Evolutionary conservation across 1,284 basidiomycete species (phyloP).

Genomic region (Cryptococcus sp.): DNA sequence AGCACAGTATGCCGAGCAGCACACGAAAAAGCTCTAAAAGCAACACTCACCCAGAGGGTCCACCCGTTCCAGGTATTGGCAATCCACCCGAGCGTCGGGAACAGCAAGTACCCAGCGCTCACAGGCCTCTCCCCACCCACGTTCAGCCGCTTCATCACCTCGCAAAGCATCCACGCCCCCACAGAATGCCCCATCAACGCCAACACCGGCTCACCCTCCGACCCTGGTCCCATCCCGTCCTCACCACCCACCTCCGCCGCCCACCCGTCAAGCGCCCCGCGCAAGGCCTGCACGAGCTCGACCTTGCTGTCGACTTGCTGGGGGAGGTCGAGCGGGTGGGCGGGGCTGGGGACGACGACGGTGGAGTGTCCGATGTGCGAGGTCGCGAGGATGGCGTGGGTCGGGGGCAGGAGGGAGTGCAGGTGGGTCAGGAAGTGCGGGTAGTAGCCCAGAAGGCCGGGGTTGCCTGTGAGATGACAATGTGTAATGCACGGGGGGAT

Average conservation of each 20-base stretch:
- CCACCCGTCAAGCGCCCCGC: slow-evolving; percentile 29
- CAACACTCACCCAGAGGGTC: slow-evolving; percentile 36
- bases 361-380: slow-evolving; percentile 48
- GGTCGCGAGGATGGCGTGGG: slow-evolving; percentile 42
- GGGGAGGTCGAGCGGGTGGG: slow-evolving; percentile 30
- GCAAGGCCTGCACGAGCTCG: slow-evolving; percentile 36
- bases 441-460: slow-evolving; percentile 49
- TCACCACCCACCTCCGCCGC: slow-evolving; percentile 9
- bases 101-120: slow-evolving; percentile 33
- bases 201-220: slow-evolving; percentile 20
- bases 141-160: slow-evolving; percentile 34
- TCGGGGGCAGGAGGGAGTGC: slow-evolving; percentile 34
- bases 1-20: too few species aligned
- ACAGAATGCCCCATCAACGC: slow-evolving; percentile 46
- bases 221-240: too few species aligned
- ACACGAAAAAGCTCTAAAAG: background rate
- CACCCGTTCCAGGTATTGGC: slow-evolving; percentile 41
- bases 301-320: slow-evolving; percentile 43
- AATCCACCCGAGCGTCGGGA: slow-evolving; percentile 46
- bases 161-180: slow-evolving; percentile 42
- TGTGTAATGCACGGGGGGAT: too few species aligned
- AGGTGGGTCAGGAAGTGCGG: slow-evolving; percentile 42
- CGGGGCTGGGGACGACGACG: slow-evolving; percentile 18
- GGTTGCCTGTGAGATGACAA: slow-evolving; percentile 41
- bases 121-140: slow-evolving; percentile 9